phyloP scores from a whole-genome alignment of 768 basidiomycete species.

The Hygrophoropsis aurantiaca region DNA sequence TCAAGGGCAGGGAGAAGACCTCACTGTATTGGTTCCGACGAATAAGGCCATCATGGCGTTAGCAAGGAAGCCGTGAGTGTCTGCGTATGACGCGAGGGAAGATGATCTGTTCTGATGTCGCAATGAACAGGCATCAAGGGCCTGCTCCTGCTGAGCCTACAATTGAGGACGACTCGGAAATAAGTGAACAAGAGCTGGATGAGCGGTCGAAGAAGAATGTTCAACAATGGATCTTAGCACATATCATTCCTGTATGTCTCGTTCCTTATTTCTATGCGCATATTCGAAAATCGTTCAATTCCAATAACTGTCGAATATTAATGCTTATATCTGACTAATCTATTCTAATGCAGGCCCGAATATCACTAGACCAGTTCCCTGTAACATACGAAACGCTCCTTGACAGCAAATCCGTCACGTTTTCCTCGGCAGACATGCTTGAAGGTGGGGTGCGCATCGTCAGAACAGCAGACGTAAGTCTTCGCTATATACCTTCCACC shows the following conservation, averaged over 20 bases:
- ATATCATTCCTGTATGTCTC: constrained; percentile 67
- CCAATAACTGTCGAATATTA: no score
- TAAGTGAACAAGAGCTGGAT: constrained; percentile 61
- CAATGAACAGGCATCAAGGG: constrained; percentile 56
- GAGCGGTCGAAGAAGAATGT: constrained; percentile 58
- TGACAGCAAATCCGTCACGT: constrained; percentile 55
- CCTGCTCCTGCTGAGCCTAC: constrained; percentile 39
- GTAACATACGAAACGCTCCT: constrained; percentile 58
- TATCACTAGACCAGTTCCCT: constrained; percentile 39
- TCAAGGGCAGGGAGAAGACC: constrained; percentile 25
- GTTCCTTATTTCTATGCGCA: not conserved
- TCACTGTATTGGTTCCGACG: constrained; percentile 77
- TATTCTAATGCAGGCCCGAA: constrained; percentile 42
- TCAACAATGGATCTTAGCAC: constrained; percentile 70
- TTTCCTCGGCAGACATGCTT: constrained; percentile 52
- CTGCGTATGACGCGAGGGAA: not conserved
- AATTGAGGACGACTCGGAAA: constrained; percentile 35
- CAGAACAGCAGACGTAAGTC: constrained; percentile 59
- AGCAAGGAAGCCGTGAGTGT: constrained; percentile 75
- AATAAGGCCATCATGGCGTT: constrained; percentile 88
- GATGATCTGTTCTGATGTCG: not conserved
- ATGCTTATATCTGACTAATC: not conserved
- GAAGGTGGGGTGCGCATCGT: constrained; percentile 57
- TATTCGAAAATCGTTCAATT: not conserved
- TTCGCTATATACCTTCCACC: no score